A percentile compares a stretch with the other conserved stretches of the same genome.
Conservation (phyloP, 2,329 filamentous ascomycete species). For the Paraphaeosphaeria sporulosa region DNA sequence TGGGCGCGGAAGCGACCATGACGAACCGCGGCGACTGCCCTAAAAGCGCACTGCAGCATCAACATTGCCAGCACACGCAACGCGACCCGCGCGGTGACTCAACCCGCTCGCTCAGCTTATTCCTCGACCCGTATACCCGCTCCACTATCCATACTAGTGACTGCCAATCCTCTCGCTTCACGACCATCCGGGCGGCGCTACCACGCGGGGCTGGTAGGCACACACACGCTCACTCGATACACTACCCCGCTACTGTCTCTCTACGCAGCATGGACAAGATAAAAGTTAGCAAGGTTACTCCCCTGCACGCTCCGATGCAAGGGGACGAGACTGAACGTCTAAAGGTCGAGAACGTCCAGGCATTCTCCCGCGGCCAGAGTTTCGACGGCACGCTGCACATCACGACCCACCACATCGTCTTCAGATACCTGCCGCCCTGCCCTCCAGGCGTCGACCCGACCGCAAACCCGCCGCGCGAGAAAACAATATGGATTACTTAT, state of each 20-base stretch:
- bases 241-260: slow-evolving; percentile 2
- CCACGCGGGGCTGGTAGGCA: slow-evolving; percentile 3
- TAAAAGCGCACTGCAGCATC: slow-evolving; percentile 9
- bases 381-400: slow-evolving; percentile 68
- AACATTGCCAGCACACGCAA: slow-evolving; percentile 5
- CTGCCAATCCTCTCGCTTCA: not conserved
- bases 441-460: slow-evolving; percentile 43
- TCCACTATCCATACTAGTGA: not conserved
- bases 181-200: not conserved
- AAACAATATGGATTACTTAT: slow-evolving; percentile 92
- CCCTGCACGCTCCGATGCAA: not conserved
- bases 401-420: slow-evolving; percentile 70
- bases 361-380: slow-evolving; percentile 64
- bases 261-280: slow-evolving; percentile 53
- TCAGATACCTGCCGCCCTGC: slow-evolving; percentile 62
- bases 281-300: slow-evolving; percentile 54
- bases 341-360: slow-evolving; percentile 68
- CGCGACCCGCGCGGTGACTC: slow-evolving; percentile 6
- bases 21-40: slow-evolving; percentile 28
- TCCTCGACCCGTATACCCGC: not conserved
- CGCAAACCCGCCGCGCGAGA: slow-evolving; percentile 56
- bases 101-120: slow-evolving; percentile 4
- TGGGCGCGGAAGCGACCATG: slow-evolving; percentile 31
- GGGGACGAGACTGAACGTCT: slow-evolving; percentile 19
- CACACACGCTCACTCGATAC: slow-evolving; percentile 6